Percentiles rank a stretch among this genome's conserved stretches.
Conservation (phyloP, 345 rosid species). For the Schrenkiella parvula region DNA sequence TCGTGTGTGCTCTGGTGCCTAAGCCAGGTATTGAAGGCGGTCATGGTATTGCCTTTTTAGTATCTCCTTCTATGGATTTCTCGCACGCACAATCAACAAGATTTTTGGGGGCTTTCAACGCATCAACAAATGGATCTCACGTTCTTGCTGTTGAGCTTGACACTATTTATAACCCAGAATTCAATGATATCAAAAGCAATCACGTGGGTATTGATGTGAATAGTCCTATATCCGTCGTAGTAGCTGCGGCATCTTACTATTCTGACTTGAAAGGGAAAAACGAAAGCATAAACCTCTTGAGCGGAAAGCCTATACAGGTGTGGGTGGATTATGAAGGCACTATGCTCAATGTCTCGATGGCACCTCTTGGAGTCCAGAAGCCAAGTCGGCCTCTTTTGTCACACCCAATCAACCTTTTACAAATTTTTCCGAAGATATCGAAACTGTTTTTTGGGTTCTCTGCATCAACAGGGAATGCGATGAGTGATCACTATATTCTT, state of each 20-base stretch:
- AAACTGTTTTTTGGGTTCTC: slow-evolving; percentile 52
- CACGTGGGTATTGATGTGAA: slow-evolving; percentile 67
- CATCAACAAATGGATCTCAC: slow-evolving; percentile 28
- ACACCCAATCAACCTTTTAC: slow-evolving; percentile 38
- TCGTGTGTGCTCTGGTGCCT: slow-evolving; percentile 43
- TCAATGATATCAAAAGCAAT: slow-evolving; percentile 40
- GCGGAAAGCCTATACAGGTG: slow-evolving; percentile 43
- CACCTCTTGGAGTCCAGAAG: slow-evolving; percentile 31
- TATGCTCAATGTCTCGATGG: slow-evolving; percentile 41
- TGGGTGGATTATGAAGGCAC: slow-evolving; percentile 58
- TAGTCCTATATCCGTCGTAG: slow-evolving; percentile 29
- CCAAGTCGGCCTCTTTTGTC: slow-evolving; percentile 53
- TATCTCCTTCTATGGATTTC: slow-evolving; percentile 36
- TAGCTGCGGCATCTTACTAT: slow-evolving; percentile 39
- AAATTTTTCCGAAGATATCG: slow-evolving; percentile 28
- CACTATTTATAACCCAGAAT: slow-evolving; percentile 44
- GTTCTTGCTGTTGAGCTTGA: slow-evolving; percentile 59
- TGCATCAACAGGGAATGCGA: slow-evolving; percentile 42
- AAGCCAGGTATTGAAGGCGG: slow-evolving; percentile 37
- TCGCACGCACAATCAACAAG: not conserved
- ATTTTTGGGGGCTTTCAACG: slow-evolving; percentile 51
- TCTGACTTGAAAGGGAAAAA: slow-evolving; percentile 7
- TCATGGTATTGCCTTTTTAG: slow-evolving; percentile 41
- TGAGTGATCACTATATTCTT: slow-evolving; percentile 42
- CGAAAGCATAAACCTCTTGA: slow-evolving; percentile 34